Evolutionary conservation across 805 yeast species (phyloP).

Genomic region (Vanderwaltozyma tropicalis): DNA sequence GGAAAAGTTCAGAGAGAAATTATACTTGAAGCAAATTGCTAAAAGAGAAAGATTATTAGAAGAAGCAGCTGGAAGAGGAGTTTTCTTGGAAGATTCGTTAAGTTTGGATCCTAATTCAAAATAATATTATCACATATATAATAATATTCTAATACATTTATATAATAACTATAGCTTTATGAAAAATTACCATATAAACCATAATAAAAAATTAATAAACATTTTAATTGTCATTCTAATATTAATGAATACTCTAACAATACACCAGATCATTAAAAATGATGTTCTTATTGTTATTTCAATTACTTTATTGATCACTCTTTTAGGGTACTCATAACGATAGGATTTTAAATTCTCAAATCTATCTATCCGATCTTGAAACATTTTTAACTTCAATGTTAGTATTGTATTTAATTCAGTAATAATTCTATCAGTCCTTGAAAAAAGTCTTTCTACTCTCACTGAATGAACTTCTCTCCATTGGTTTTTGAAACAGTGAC

Average conservation of each 20-base stretch:
- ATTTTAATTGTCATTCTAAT: conserved; percentile 11
- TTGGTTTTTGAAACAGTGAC: conserved; percentile 23
- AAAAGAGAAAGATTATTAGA: conserved; percentile 30
- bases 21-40: conserved; percentile 25
- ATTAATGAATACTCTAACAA: conserved; percentile 21
- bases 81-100: conserved; percentile 34
- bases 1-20: conserved; percentile 27
- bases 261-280: conserved; percentile 21
- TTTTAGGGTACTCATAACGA: conserved; percentile 15
- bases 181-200: conserved; percentile 17
- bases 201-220: conserved; percentile 11
- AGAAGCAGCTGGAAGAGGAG: conserved; percentile 37
- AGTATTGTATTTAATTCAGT: conserved; percentile 66
- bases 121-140: too few species aligned
- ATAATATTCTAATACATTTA: too few species aligned
- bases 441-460: conserved; percentile 48
- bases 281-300: too few species aligned
- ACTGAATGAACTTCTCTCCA: conserved; percentile 33
- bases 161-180: neutral
- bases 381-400: conserved; percentile 42
- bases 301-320: conserved; percentile 14
- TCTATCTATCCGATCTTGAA: conserved; percentile 23
- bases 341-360: conserved; percentile 17
- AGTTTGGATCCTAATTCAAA: too few species aligned
- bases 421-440: conserved; percentile 53